Conservation (phyloP, 1,284 basidiomycete species). For the Porogramme epimiltina region DNA sequence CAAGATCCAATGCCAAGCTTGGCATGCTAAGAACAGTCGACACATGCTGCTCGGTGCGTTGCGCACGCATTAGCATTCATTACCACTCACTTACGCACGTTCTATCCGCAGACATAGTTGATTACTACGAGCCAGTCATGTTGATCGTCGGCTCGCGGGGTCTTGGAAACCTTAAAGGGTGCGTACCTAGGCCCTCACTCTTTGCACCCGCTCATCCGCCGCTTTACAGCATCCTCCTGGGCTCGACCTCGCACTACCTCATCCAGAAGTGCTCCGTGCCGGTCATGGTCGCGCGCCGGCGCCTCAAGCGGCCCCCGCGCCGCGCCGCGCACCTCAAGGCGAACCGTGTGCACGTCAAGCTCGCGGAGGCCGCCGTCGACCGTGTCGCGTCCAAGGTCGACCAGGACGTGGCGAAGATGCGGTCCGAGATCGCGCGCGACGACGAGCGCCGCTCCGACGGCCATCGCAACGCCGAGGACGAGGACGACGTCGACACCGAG, state of each 20-base stretch:
- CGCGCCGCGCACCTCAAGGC: conserved; percentile 41
- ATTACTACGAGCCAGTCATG: conserved; percentile 90
- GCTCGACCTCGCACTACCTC: conserved; percentile 97
- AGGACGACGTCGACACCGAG: conserved; percentile 21
- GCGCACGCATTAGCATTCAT: neutral
- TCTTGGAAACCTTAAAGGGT: conserved; percentile 89
- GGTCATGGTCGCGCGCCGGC: conserved; percentile 67
- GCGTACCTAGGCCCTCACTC: conserved; percentile 26
- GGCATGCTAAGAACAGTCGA: conserved; percentile 92
- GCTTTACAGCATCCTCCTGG: conserved; percentile 79
- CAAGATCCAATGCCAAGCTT: conserved; percentile 88
- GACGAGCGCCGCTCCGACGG: conserved; percentile 36
- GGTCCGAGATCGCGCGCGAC: conserved; percentile 67
- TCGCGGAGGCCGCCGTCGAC: conserved; percentile 81
- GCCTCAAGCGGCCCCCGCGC: conserved; percentile 50
- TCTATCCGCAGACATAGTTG: conserved; percentile 72
- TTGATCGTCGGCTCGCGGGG: conserved; percentile 95
- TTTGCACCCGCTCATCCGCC: neutral
- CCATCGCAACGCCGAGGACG: conserved; percentile 19
- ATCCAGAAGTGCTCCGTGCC: conserved; percentile 82
- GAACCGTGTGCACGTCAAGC: conserved; percentile 69
- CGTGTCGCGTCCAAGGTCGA: conserved; percentile 75
- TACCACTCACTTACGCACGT: neutral
- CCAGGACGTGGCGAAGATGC: conserved; percentile 69
- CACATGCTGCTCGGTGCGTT: conserved; percentile 85